Percentiles rank a stretch among this genome's conserved stretches.
Conservation (phyloP, 1,139 yeast genomes). For the Hansenula sp. region DNA sequence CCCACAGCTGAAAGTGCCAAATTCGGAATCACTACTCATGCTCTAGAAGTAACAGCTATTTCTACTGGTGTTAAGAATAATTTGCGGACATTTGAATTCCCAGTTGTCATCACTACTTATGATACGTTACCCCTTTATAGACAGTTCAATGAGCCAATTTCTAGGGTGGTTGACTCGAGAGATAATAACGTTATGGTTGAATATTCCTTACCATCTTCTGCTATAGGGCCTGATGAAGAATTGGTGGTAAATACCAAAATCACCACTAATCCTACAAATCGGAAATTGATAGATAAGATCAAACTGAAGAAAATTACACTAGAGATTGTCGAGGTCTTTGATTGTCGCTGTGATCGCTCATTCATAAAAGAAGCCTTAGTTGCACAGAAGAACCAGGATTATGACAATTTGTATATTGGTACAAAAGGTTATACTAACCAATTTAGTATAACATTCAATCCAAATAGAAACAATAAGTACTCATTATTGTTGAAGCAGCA, state of each 20-base stretch:
- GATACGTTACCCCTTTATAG: constrained; percentile 53
- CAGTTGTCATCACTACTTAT: constrained; percentile 44
- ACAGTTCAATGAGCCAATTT: constrained; percentile 48
- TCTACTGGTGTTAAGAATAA: constrained; percentile 8
- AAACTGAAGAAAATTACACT: constrained; percentile 42
- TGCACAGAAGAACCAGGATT: constrained; percentile 1
- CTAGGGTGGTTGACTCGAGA: constrained; percentile 34
- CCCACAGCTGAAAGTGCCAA: constrained; percentile 34
- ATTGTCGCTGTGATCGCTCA: constrained; percentile 28
- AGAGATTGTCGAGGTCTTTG: constrained; percentile 47
- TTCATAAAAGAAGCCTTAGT: constrained; percentile 18
- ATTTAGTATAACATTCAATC: constrained; percentile 1
- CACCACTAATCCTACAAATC: constrained; percentile 29
- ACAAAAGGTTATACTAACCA: constrained; percentile 8
- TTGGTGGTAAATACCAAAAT: constrained; percentile 37
- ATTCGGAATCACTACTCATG: constrained; percentile 23
- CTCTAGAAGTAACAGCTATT: constrained; percentile 11
- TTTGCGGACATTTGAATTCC: constrained; percentile 28
- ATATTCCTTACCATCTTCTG: constrained; percentile 38
- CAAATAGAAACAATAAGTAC: constrained; percentile 9
- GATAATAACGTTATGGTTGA: constrained; percentile 43
- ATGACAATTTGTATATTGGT: constrained; percentile 13
- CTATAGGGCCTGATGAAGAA: constrained; percentile 50
- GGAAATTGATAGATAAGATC: constrained; percentile 34
- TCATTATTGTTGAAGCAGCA: constrained; percentile 17